These are phyloP conservation scores for Blastocystis hominis DNA, from an alignment of 352 stramenopile species.

Conservation along the genomic window DNA sequence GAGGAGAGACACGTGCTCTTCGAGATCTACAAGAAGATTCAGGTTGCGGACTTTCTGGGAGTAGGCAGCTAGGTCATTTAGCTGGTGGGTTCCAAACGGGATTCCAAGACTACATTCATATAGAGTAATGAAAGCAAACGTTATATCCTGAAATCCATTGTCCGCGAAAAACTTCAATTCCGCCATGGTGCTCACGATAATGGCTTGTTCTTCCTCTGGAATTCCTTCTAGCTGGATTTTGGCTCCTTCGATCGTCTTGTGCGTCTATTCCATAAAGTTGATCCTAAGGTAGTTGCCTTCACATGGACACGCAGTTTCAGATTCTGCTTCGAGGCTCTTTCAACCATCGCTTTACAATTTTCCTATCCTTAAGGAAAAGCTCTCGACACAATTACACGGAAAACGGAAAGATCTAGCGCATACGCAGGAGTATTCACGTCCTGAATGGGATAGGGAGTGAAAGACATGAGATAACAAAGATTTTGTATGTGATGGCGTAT, in stretches of 20 bases:
- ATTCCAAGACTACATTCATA: slow-evolving; percentile 49
- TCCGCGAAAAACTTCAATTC: slow-evolving; percentile 55
- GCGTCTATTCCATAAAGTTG: neutral
- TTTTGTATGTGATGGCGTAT: slow-evolving; percentile 1
- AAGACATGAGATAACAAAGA: neutral
- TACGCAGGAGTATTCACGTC: neutral
- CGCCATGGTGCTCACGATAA: slow-evolving; percentile 49
- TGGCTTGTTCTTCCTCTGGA: slow-evolving; percentile 23
- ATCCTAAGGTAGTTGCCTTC: neutral
- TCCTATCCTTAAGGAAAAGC: neutral
- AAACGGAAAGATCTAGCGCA: neutral
- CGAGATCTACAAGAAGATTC: slow-evolving; percentile 49
- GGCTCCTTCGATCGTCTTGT: slow-evolving; percentile 50
- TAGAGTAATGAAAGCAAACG: neutral
- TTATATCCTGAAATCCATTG: slow-evolving; percentile 54
- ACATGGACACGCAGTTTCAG: slow-evolving; percentile 1
- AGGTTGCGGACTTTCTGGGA: neutral
- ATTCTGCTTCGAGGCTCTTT: neutral
- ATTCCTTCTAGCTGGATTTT: slow-evolving; percentile 34
- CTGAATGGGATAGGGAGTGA: slow-evolving; percentile 6
- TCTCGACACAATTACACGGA: neutral
- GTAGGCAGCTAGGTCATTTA: slow-evolving; percentile 4
- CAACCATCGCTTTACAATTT: slow-evolving; percentile 12
- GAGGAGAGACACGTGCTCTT: slow-evolving; percentile 36
- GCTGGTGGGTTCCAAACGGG: slow-evolving; percentile 42